Evolutionary conservation across 2,329 filamentous ascomycete species (phyloP).

Genomic region (Leptographium galeiforme): DNA sequence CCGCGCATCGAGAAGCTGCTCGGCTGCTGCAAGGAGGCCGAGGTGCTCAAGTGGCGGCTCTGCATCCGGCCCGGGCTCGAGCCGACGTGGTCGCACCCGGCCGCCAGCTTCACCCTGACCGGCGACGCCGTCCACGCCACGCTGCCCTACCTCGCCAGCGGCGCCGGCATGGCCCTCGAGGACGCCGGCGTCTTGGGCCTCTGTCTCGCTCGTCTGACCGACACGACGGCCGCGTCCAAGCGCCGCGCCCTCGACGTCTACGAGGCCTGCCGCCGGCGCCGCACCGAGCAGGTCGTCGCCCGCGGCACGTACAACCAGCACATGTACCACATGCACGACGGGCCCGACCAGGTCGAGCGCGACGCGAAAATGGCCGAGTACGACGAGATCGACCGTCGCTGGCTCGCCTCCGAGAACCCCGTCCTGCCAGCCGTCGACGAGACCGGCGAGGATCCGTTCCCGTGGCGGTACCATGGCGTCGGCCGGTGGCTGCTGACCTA

Average conservation of each 20-base stretch:
- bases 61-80: conserved; percentile 27
- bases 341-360: conserved; percentile 6
- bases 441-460: conserved; percentile 9
- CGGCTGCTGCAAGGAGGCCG: conserved; percentile 22
- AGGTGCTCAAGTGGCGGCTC: conserved; percentile 33
- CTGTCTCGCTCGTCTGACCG: conserved; percentile 6
- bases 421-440: conserved; percentile 1
- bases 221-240: conserved; percentile 1
- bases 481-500: conserved; percentile 10
- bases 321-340: conserved; percentile 11
- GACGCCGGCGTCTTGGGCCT: conserved; percentile 23
- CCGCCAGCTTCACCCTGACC: conserved; percentile 25
- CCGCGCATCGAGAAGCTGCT: conserved; percentile 21
- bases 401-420: background rate
- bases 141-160: conserved; percentile 34
- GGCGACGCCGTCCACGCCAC: conserved; percentile 33
- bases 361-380: conserved; percentile 4
- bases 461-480: conserved; percentile 10
- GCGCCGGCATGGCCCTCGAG: conserved; percentile 30
- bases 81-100: conserved; percentile 24
- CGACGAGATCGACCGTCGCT: conserved; percentile 2
- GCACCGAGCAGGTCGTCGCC: conserved; percentile 7
- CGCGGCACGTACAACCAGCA: conserved; percentile 10
- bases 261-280: conserved; percentile 7
- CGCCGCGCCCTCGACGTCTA: conserved; percentile 6